Evolutionary conservation across 2,329 filamentous ascomycete genomes (phyloP).

Genomic region (Sordariomycetes sp.): DNA sequence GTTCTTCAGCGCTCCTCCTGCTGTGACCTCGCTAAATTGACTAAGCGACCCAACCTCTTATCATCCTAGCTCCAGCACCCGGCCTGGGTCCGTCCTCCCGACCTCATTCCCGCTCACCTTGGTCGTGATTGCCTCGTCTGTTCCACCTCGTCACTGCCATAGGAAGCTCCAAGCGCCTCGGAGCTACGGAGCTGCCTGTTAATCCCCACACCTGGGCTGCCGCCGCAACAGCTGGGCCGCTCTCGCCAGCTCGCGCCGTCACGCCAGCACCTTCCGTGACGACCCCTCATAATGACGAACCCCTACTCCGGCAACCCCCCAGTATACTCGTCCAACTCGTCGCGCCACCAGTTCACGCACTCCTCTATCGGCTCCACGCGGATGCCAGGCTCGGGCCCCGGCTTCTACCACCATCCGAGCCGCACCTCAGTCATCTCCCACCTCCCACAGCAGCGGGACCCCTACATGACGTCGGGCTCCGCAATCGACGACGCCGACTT

Average conservation of each 20-base stretch:
- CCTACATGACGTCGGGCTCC: slow-evolving; percentile 18
- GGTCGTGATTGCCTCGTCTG: background rate
- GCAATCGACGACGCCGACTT: slow-evolving; percentile 17
- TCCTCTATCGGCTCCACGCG: slow-evolving; percentile 17
- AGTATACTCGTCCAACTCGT: slow-evolving; percentile 14
- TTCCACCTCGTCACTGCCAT: background rate
- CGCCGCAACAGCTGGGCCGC: background rate
- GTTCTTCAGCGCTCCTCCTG: background rate
- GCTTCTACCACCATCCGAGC: slow-evolving; percentile 20
- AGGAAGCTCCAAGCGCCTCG: background rate
- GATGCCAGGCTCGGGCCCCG: slow-evolving; percentile 10
- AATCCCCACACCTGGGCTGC: background rate
- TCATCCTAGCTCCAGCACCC: background rate
- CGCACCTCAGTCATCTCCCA: slow-evolving; percentile 35
- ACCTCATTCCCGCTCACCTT: background rate
- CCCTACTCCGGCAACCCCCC: slow-evolving; percentile 19
- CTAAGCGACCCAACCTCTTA: slow-evolving; percentile 5
- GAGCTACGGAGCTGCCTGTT: background rate
- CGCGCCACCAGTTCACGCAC: slow-evolving; percentile 23
- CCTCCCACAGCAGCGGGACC: slow-evolving; percentile 28
- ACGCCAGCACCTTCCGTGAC: slow-evolving; percentile 1
- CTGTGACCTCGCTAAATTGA: slow-evolving; percentile 1
- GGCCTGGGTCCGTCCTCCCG: background rate
- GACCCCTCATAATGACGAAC: slow-evolving; percentile 24
- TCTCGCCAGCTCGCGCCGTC: background rate